Evolutionary conservation across 768 basidiomycete species (phyloP), one percentile per base, ranked within the genome.

Genomic region (Pholiota microspora): DNA sequence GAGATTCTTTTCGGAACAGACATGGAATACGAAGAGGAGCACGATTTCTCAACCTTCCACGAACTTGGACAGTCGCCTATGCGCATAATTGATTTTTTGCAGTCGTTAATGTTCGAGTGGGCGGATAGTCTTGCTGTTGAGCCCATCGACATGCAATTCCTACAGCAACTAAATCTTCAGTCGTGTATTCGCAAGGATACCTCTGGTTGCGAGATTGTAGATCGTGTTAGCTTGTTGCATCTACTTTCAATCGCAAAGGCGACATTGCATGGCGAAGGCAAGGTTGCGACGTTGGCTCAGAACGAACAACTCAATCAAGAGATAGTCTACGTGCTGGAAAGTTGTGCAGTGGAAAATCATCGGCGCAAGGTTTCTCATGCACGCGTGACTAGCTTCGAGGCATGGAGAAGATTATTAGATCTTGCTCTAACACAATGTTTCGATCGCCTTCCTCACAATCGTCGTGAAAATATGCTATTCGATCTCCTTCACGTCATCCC

Each of bases 21-120:
- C 36, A 76, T 77, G 31, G 67, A 75, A 12, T 78, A 78, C 47
- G 77, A 80, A 12, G 71, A 82, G 25, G 79, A 80, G 29, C 77
- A 77, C 24, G 66, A 77, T 4, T 76, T 83, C 65, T 75, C 75
- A 51, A 75, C 81, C 1, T 90, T 89, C 75, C 79, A 73, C 51
- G 88, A 88, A 58, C 77, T 90, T 51, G 88, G 88, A 2, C 94
- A 94, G 65, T 88, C 89, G 0, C 84, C 92, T 51, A 77, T 92
- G 61, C 81, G 89, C 23, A 86, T 97, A 67, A 87, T 96, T 62
- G 94, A 96, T 68, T 83, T 93, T 50, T 75, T 98, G 44, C 88
- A 92, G 64, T 91, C 92, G 0, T 73, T 98, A 61, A 84, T 86
- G 66, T 88, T 98, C 59, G 86, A 90, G 51, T 98, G 94, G 94